Evolutionary conservation across 345 rosid genomes (phyloP).

Genomic region (Gossypium herbaceum): DNA sequence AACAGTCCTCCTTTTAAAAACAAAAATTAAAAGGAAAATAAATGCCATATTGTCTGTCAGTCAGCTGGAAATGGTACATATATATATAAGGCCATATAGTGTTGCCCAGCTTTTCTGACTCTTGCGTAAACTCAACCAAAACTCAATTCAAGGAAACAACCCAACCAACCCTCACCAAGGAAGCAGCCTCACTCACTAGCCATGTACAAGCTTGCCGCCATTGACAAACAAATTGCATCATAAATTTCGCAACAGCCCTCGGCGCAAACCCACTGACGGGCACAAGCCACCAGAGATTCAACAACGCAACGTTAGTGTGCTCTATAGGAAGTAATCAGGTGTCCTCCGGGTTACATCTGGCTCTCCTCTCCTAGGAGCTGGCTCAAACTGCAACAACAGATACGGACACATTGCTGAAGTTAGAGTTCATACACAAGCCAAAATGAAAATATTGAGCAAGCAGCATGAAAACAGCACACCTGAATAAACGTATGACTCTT

Average conservation of each 20-base stretch:
- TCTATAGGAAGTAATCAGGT: slow-evolving; percentile 83
- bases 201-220: not conserved
- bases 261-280: not conserved
- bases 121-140: not conserved
- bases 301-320: not conserved
- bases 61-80: not conserved
- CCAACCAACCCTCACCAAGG: not conserved
- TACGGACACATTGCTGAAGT: not conserved
- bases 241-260: not conserved
- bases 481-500: too few relatives aligned
- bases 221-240: not conserved
- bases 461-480: not conserved
- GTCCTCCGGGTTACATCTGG: slow-evolving; percentile 32
- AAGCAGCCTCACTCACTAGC: not conserved
- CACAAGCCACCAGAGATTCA: not conserved
- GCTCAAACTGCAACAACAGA: slow-evolving; percentile 26
- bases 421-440: not conserved
- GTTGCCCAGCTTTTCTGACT: not conserved
- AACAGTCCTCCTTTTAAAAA: not conserved
- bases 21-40: slow-evolving; percentile 2
- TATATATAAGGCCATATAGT: not conserved
- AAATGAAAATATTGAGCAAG: not conserved
- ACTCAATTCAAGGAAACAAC: not conserved
- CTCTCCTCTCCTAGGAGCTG: slow-evolving; percentile 64
- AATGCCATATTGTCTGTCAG: not conserved